Evolutionary conservation across 768 basidiomycete species (phyloP).

Genomic region (Leccinum boreale): DNA sequence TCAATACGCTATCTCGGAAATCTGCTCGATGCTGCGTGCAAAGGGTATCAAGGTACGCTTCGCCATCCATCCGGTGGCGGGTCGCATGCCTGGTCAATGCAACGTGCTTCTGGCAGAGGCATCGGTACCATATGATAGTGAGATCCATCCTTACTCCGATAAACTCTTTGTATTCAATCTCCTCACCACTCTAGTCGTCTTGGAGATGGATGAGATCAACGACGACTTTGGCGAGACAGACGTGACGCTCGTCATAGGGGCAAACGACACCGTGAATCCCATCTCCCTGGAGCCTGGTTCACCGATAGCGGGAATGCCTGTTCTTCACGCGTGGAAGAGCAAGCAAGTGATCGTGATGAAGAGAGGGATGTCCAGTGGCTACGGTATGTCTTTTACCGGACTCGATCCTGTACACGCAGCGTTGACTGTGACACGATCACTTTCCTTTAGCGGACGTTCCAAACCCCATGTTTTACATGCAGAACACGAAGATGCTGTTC

Average conservation of each 20-base stretch:
- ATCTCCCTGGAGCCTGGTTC: conserved; percentile 86
- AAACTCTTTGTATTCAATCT: not conserved
- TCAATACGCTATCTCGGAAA: conserved; percentile 76
- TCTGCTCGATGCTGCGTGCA: conserved; percentile 65
- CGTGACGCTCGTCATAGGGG: conserved; percentile 87
- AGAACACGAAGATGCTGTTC: conserved; percentile 86
- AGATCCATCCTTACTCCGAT: conserved; percentile 22
- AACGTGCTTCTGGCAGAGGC: conserved; percentile 91
- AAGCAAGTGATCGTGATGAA: conserved; percentile 94
- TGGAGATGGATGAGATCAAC: conserved; percentile 95
- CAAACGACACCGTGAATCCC: conserved; percentile 91
- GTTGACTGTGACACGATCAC: not conserved
- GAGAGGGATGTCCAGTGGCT: conserved; percentile 83
- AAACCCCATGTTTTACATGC: conserved; percentile 94
- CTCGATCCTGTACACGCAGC: not conserved
- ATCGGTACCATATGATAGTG: conserved; percentile 86
- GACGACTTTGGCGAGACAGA: conserved; percentile 88
- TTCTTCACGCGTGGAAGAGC: conserved; percentile 90
- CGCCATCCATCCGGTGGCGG: conserved; percentile 87
- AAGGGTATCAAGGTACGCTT: conserved; percentile 81
- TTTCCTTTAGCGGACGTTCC: conserved; percentile 71
- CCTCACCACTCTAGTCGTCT: conserved; percentile 52
- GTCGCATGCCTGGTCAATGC: conserved; percentile 91
- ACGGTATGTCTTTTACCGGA: conserved; percentile 47
- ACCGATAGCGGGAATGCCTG: conserved; percentile 89